A percentile compares a stretch with the other conserved stretches of the same genome.
phyloP scores from a whole-genome alignment of 2,329 filamentous ascomycete genomes.

The Lecanicillium sp. region DNA sequence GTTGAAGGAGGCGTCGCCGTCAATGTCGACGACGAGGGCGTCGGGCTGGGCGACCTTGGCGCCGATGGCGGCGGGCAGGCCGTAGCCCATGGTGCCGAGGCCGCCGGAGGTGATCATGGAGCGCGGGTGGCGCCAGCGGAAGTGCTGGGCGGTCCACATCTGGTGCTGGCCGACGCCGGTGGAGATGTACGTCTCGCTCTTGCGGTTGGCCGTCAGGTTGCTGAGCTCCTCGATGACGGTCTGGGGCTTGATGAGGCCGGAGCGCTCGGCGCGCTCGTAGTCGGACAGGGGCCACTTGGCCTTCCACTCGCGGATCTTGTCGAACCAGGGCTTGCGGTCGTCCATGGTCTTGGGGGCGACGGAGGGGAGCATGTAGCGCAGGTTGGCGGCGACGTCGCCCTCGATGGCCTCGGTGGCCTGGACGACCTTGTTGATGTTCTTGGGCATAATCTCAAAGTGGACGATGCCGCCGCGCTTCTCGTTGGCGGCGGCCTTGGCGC shows the following conservation, averaged over 20 bases:
- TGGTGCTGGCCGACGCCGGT: constrained; percentile 97
- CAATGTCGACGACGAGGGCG: constrained; percentile 87
- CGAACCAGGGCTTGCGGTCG: constrained; percentile 79
- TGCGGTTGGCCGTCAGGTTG: constrained; percentile 71
- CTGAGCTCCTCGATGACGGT: constrained; percentile 86
- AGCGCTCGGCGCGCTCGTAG: constrained; percentile 71
- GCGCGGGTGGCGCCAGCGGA: constrained; percentile 85
- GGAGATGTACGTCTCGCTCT: constrained; percentile 79
- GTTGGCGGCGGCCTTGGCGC: constrained; percentile 74
- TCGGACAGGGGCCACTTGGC: constrained; percentile 75
- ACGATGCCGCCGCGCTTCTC: constrained; percentile 90
- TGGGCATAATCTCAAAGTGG: constrained; percentile 97
- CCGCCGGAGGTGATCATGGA: constrained; percentile 96
- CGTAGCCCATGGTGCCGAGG: constrained; percentile 82
- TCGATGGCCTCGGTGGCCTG: constrained; percentile 94
- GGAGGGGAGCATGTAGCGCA: constrained; percentile 67
- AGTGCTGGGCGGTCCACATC: constrained; percentile 98
- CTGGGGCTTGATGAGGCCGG: constrained; percentile 89
- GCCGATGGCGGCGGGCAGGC: constrained; percentile 89
- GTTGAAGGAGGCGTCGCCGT: constrained; percentile 97
- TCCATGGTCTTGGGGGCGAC: constrained; percentile 55
- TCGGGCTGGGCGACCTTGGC: constrained; percentile 78
- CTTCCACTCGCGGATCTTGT: constrained; percentile 88
- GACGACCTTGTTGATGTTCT: constrained; percentile 99
- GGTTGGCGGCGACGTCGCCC: constrained; percentile 80